Evolutionary conservation across 345 rosid species (phyloP).

Genomic region (Erucastrum elatum): DNA sequence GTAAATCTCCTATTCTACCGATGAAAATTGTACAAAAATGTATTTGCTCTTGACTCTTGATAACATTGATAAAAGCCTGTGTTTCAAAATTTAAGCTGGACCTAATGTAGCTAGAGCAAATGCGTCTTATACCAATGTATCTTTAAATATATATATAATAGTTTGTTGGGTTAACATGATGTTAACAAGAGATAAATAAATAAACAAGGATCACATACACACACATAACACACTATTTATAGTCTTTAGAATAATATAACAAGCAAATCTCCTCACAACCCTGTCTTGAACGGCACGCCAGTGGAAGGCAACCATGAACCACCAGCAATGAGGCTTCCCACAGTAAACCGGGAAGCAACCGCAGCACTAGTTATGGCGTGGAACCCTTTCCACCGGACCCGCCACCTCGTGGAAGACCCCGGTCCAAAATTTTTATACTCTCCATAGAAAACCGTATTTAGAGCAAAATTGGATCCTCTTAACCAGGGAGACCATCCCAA

Average conservation of each 20-base stretch:
- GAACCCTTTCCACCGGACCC: slow-evolving; percentile 79
- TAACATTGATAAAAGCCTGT: background rate
- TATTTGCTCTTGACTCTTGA: background rate
- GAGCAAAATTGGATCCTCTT: slow-evolving; percentile 59
- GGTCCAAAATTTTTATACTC: slow-evolving; percentile 79
- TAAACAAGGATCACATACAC: slow-evolving; percentile 21
- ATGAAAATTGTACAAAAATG: background rate
- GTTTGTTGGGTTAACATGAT: background rate
- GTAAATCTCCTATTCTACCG: background rate
- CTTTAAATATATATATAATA: background rate
- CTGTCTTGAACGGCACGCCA: slow-evolving; percentile 66
- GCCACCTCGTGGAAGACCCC: slow-evolving; percentile 51
- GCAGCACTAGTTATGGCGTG: slow-evolving; percentile 54
- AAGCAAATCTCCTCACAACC: slow-evolving; percentile 45
- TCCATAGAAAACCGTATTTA: slow-evolving; percentile 68
- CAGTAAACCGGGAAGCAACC: slow-evolving; percentile 69
- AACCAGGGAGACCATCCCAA: slow-evolving; percentile 75
- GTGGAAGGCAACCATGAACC: slow-evolving; percentile 71
- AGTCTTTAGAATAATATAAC: background rate
- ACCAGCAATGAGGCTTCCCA: slow-evolving; percentile 69
- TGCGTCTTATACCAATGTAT: background rate
- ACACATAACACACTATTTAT: slow-evolving; percentile 6
- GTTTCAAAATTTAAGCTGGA: background rate
- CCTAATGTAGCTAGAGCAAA: background rate
- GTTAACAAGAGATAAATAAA: slow-evolving; percentile 17